A percentile compares a stretch with the other conserved stretches of the same genome.
Evolutionary conservation across 1,284 basidiomycete genomes (phyloP).

Genomic region (Fistulina hepatica): DNA sequence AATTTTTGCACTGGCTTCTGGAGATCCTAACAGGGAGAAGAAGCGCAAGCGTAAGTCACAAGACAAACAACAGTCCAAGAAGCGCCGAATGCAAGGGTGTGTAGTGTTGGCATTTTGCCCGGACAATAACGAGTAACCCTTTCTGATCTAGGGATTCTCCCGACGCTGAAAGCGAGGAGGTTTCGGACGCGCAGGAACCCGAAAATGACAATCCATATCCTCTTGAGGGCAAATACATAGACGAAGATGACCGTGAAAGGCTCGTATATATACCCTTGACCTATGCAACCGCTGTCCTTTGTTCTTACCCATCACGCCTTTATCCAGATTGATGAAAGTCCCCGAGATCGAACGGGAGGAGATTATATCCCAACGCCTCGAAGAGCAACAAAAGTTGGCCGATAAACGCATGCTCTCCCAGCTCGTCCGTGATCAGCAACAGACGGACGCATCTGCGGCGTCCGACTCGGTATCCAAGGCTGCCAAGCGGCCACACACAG

Average conservation of each 20-base stretch:
- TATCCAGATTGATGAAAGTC: conserved; percentile 60
- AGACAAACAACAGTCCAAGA: neutral
- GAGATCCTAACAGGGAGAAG: neutral
- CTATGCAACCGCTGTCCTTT: conserved; percentile 6
- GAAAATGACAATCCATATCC: conserved; percentile 66
- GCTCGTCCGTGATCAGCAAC: conserved; percentile 59
- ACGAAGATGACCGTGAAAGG: conserved; percentile 74
- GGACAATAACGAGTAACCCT: neutral
- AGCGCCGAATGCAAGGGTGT: neutral
- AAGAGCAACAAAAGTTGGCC: conserved; percentile 69
- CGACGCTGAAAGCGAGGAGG: conserved; percentile 32
- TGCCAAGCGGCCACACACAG: conserved; percentile 58
- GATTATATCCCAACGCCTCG: conserved; percentile 68
- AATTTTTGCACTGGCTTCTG: neutral
- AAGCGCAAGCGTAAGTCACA: neutral
- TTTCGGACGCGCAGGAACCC: conserved; percentile 24
- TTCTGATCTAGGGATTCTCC: conserved; percentile 23
- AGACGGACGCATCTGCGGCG: conserved; percentile 33
- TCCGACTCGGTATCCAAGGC: conserved; percentile 62
- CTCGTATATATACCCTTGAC: conserved; percentile 40
- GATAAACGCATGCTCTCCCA: conserved; percentile 68
- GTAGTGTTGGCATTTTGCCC: neutral
- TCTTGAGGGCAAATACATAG: conserved; percentile 80
- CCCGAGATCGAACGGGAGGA: conserved; percentile 85
- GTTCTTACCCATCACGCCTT: conserved; percentile 8